phyloP scores from a whole-genome alignment of 345 rosid genomes.

The Salix purpurea region DNA sequence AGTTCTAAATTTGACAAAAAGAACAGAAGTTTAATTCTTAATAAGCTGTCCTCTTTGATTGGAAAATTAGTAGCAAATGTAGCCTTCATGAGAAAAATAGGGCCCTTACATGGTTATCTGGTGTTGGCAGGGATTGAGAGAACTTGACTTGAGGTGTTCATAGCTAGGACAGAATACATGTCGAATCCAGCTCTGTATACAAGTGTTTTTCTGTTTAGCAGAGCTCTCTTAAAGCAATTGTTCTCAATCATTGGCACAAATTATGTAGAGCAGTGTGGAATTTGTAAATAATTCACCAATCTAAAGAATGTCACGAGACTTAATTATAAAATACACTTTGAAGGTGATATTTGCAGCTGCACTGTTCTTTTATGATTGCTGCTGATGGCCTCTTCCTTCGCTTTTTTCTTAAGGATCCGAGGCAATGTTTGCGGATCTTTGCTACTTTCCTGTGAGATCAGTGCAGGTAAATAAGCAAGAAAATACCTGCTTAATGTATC shows the following conservation, averaged over 20 bases:
- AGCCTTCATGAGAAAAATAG: background rate
- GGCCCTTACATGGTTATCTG: background rate
- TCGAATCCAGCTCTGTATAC: background rate
- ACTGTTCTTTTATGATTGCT: slow-evolving; percentile 4
- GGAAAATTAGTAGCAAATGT: background rate
- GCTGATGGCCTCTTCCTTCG: slow-evolving; percentile 15
- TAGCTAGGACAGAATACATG: background rate
- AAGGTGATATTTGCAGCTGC: slow-evolving; percentile 1
- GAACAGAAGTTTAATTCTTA: background rate
- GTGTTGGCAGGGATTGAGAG: background rate
- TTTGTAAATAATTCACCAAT: background rate
- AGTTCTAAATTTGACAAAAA: background rate
- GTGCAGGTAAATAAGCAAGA: slow-evolving; percentile 67
- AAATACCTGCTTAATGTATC: slow-evolving; percentile 18
- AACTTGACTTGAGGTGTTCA: background rate
- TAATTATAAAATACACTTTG: background rate
- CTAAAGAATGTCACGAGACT: background rate
- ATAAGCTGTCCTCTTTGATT: background rate
- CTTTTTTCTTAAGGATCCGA: slow-evolving; percentile 66
- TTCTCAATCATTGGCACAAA: background rate
- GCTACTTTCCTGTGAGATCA: slow-evolving; percentile 92
- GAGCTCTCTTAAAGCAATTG: background rate
- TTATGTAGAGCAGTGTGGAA: background rate
- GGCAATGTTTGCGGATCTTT: slow-evolving; percentile 99
- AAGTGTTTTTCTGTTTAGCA: background rate